These are phyloP conservation scores for Trichoderma pleuroti DNA, from an alignment of 2,329 filamentous ascomycete species.

Conservation along the genomic window DNA sequence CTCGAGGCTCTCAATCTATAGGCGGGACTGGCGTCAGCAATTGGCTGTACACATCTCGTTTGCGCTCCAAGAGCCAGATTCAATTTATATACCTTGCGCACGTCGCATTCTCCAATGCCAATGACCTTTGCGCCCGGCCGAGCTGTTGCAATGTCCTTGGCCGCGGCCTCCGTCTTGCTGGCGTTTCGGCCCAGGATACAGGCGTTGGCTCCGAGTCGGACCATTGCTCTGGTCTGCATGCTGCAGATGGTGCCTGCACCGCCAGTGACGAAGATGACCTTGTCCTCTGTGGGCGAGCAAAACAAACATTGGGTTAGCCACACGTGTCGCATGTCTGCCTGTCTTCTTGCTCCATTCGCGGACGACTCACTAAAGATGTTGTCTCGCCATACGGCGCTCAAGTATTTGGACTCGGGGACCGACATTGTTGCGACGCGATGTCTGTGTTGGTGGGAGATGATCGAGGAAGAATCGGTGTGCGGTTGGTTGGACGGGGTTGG, in stretches of 20 bases:
- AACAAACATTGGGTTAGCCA: background rate
- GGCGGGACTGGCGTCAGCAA: background rate
- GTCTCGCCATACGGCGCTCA: conserved; percentile 82
- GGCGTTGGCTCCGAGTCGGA: conserved; percentile 86
- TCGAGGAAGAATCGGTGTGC: background rate
- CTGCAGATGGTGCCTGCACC: conserved; percentile 93
- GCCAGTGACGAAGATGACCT: conserved; percentile 92
- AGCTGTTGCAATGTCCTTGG: conserved; percentile 76
- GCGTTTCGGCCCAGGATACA: conserved; percentile 90
- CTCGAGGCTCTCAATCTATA: conserved; percentile 37
- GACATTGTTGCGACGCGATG: conserved; percentile 49
- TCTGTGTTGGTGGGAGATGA: background rate
- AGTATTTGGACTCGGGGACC: conserved; percentile 66
- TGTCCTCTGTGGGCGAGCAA: conserved; percentile 56
- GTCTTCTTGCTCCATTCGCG: too few relatives aligned
- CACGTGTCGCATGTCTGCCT: background rate
- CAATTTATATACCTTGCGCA: conserved; percentile 63
- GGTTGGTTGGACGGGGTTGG: background rate
- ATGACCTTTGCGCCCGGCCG: conserved; percentile 78
- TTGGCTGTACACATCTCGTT: background rate
- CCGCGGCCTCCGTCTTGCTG: conserved; percentile 79
- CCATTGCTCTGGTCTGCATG: conserved; percentile 86
- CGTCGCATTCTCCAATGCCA: conserved; percentile 76
- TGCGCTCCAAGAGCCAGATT: background rate
- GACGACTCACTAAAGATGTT: conserved; percentile 68